Evolutionary conservation across 1,139 yeast genomes (phyloP).

Genomic region (Neolecta irregularis): DNA sequence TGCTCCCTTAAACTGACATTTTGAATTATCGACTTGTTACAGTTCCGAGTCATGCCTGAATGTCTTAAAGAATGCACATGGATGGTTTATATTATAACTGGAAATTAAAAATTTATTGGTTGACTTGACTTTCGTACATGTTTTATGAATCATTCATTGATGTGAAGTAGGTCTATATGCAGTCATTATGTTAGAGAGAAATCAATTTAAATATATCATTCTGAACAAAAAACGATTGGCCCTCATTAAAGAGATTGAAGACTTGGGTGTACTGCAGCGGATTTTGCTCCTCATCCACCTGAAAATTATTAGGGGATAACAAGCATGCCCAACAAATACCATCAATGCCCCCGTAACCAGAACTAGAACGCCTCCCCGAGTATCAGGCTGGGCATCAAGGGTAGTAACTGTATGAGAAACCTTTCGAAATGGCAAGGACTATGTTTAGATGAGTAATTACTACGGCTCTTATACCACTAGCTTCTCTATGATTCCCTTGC

Average conservation of each 20-base stretch:
- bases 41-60: too few species aligned
- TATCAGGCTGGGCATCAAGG: slow-evolving; percentile 93
- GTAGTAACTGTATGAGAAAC: slow-evolving; percentile 88
- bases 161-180: too few species aligned
- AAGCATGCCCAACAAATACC: slow-evolving; percentile 17
- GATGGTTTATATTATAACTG: too few species aligned
- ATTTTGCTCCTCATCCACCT: slow-evolving; percentile 80
- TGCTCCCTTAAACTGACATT: too few species aligned
- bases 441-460: neutral
- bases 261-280: slow-evolving; percentile 95
- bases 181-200: slow-evolving; percentile 28
- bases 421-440: slow-evolving; percentile 72
- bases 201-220: slow-evolving; percentile 93
- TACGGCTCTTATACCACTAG: slow-evolving; percentile 28
- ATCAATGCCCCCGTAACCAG: slow-evolving; percentile 95
- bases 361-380: slow-evolving; percentile 74
- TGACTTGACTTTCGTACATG: too few species aligned
- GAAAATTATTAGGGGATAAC: neutral
- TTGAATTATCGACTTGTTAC: too few species aligned
- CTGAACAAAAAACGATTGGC: slow-evolving; percentile 77
- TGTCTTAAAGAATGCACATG: too few species aligned
- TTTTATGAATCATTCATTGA: too few species aligned
- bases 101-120: too few species aligned
- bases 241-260: slow-evolving; percentile 91
- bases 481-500: slow-evolving; percentile 81